Percentiles rank a stretch among this genome's conserved stretches.
Conservation (phyloP, 140 eudicot genomes). For the Stevia rebaudiana region DNA sequence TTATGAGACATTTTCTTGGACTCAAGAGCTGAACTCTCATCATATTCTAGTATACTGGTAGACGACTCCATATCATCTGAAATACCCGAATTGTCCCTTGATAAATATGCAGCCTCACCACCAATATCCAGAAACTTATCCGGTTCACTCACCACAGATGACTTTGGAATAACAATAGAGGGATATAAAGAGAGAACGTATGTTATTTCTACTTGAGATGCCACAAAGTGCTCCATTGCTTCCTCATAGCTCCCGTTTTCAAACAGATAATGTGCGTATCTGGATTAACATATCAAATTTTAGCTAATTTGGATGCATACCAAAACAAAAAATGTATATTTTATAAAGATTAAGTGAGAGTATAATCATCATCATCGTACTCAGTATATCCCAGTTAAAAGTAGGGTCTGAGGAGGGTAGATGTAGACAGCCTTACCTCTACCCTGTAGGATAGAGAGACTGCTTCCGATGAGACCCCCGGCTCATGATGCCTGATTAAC, state of each 20-base stretch:
- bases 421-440: too few relatives aligned
- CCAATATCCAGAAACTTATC: slow-evolving; percentile 60
- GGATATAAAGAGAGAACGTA: slow-evolving; percentile 89
- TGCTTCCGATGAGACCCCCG: too few relatives aligned
- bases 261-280: slow-evolving; percentile 88
- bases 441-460: too few relatives aligned
- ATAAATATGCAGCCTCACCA: slow-evolving; percentile 57
- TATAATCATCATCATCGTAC: too few relatives aligned
- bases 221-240: slow-evolving; percentile 92
- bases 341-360: background rate
- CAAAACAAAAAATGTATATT: slow-evolving; percentile 2
- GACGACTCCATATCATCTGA: slow-evolving; percentile 90
- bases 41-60: slow-evolving; percentile 50
- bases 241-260: slow-evolving; percentile 98
- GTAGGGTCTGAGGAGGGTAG: too few relatives aligned
- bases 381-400: too few relatives aligned
- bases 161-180: slow-evolving; percentile 72
- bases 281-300: slow-evolving; percentile 3
- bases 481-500: too few relatives aligned
- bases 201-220: slow-evolving; percentile 94
- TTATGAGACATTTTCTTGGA: slow-evolving; percentile 93
- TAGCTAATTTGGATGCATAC: background rate
- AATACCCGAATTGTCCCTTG: slow-evolving; percentile 76
- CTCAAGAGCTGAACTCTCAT: slow-evolving; percentile 64
- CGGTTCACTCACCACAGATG: slow-evolving; percentile 51